Conservation (phyloP, 495 filamentous ascomycete genomes). For the Aspergillus heteromorphus region DNA sequence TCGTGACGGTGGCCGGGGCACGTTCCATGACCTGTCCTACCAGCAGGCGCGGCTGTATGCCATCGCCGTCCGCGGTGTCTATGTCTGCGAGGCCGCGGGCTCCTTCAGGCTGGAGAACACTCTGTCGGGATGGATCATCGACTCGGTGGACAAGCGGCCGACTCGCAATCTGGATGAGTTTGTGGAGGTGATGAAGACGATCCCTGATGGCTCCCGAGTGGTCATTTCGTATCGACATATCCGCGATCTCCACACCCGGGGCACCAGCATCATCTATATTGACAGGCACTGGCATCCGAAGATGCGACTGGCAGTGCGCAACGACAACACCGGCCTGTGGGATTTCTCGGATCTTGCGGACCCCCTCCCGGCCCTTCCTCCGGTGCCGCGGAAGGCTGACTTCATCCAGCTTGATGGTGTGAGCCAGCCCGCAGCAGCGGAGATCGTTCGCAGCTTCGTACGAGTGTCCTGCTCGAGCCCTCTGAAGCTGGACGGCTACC, state of each 20-base stretch:
- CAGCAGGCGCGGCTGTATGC: constrained; percentile 92
- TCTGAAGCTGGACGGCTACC: constrained; percentile 93
- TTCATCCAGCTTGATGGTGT: constrained; percentile 89
- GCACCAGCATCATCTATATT: constrained; percentile 86
- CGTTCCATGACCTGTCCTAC: constrained; percentile 94
- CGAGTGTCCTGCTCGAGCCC: constrained; percentile 88
- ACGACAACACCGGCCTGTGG: constrained; percentile 88
- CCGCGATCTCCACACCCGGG: constrained; percentile 86
- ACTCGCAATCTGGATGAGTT: constrained; percentile 84
- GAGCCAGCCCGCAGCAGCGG: constrained; percentile 82
- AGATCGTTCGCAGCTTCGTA: constrained; percentile 91
- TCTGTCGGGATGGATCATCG: constrained; percentile 88
- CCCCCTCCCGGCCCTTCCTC: constrained; percentile 65
- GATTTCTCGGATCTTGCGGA: constrained; percentile 85
- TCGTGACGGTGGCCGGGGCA: constrained; percentile 90
- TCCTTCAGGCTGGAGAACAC: constrained; percentile 91
- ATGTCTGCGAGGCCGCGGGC: constrained; percentile 89
- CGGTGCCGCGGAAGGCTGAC: constrained; percentile 68
- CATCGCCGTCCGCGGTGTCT: constrained; percentile 86
- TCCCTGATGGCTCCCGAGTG: constrained; percentile 83
- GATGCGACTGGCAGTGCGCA: constrained; percentile 89
- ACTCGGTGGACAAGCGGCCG: constrained; percentile 84
- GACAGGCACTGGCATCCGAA: constrained; percentile 93
- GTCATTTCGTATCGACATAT: constrained; percentile 95
- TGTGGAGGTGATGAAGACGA: constrained; percentile 81